Conservation (phyloP, 75 land plant species). For the Sequoiadendron giganteum region DNA sequence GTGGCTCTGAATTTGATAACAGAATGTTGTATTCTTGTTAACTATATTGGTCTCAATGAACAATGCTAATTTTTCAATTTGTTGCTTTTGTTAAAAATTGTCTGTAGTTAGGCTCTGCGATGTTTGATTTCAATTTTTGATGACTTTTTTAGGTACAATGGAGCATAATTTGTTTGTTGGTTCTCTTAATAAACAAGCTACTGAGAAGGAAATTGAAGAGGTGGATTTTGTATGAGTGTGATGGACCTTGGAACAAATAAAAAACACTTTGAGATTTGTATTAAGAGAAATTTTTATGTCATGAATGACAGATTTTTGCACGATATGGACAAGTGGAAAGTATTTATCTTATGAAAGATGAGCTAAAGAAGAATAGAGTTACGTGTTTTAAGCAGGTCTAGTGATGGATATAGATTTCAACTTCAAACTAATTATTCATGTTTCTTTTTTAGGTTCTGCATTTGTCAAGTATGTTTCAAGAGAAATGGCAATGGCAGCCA, state of each 20-base stretch:
- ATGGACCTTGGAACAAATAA: background rate
- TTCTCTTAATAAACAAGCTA: constrained; percentile 85
- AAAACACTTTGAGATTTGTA: background rate
- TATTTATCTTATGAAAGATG: constrained; percentile 94
- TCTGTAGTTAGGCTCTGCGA: background rate
- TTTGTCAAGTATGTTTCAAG: constrained; percentile 80
- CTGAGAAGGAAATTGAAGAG: constrained; percentile 89
- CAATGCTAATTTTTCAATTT: no score
- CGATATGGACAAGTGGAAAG: constrained; percentile 92
- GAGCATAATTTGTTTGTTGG: constrained; percentile 96
- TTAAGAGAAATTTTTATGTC: background rate
- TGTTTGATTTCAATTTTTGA: background rate
- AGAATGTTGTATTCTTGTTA: background rate
- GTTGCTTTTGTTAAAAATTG: no score
- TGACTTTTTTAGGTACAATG: constrained; percentile 48
- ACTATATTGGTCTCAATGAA: background rate
- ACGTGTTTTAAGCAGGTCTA: background rate
- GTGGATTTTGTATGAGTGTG: constrained; percentile 30
- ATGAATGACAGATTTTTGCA: constrained; percentile 68
- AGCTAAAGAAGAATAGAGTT: constrained; percentile 82
- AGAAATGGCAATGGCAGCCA: constrained; percentile 87
- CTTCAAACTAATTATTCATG: background rate
- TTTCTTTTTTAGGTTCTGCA: constrained; percentile 75
- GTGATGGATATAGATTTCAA: background rate
- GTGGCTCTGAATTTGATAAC: background rate